Base-by-base conservation (phyloP, 257 asterid genomes). In the Nicotiana otophora region DNA sequence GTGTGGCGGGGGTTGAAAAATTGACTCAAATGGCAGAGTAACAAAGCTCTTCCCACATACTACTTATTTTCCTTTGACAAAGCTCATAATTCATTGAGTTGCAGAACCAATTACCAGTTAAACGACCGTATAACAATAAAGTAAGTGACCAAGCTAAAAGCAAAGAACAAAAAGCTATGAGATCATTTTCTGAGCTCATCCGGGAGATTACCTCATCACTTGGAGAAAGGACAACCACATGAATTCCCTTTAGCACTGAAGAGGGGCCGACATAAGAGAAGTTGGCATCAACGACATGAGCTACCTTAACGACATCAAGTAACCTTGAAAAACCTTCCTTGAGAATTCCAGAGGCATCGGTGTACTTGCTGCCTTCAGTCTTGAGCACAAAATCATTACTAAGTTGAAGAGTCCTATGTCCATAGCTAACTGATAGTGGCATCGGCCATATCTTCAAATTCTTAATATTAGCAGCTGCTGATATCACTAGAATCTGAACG, bases 371-470 rank as follows among this genome's bases (percentile, higher is more conserved):
- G 17, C 97, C 97, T 5, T 89, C 87, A 4, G 97, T 92, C 81
- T 85, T 90, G 85, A 95, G 92, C 89, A 87, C 92, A 31, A 95
- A 89, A 58, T 90, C 82, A 69, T 82, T 85, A 82, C 94, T 88
- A 16, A 95, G 88, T 83, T 84, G 85, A 19, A 94, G 94, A 64
- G 2, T 87, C 66, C 84, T 85, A 42, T 81, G 39, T 26, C 98
- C 99, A 46, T 89, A 64, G 87, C 84, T 95, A 33, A 89, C 97
- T 1, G 94, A 90, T 66, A 68, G 85, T 14, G 99, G 99, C 99
- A 95, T 91, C 33, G 99, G 99, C 99, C 99, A 95, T 90, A 95
- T 86, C 42, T 92, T 87, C 87, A 92, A 69, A 39, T 82, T 75
- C 84, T 89, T 74, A 55, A 83, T 33, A 61, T 85, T 86, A 85